Conservation (phyloP, 495 filamentous ascomycete genomes). For the Aspergillus nidulans region DNA sequence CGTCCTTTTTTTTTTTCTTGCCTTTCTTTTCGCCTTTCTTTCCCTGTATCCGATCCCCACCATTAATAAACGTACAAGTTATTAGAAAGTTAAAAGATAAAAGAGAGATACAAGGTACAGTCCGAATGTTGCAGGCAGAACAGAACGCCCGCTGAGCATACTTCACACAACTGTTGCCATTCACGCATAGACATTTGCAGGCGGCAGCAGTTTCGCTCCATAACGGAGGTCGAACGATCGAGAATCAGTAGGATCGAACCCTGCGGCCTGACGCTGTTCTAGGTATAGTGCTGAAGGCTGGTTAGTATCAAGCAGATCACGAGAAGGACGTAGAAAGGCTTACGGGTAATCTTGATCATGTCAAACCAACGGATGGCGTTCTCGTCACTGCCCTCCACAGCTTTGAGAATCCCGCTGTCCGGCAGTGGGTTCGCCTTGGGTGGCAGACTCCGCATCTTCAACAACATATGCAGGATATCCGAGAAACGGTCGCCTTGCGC, state of each 20-base stretch:
- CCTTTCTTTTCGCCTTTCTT: not conserved
- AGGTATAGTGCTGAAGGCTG: conserved; percentile 31
- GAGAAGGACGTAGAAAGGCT: conserved; percentile 26
- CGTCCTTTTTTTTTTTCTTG: not conserved
- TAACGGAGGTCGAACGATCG: conserved; percentile 64
- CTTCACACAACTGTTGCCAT: not conserved
- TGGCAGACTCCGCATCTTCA: conserved; percentile 66
- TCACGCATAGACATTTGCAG: conserved; percentile 23
- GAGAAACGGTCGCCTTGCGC: conserved; percentile 70
- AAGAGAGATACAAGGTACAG: not conserved
- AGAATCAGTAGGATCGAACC: conserved; percentile 61
- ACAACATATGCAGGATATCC: conserved; percentile 68
- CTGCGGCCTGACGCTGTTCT: conserved; percentile 40
- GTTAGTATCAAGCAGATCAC: not conserved
- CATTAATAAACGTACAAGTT: conserved; percentile 4
- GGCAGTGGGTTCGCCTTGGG: conserved; percentile 53
- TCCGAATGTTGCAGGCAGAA: not conserved
- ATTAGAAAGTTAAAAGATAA: not conserved
- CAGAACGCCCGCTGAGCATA: not conserved
- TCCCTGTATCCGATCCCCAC: not conserved
- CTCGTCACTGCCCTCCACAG: conserved; percentile 50
- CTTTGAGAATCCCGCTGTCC: conserved; percentile 51
- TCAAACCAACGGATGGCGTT: conserved; percentile 57
- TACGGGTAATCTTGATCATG: conserved; percentile 56
- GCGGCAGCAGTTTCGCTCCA: conserved; percentile 54